phyloP scores from a whole-genome alignment of 441 rosid genomes.

The Euphorbia celastroides region DNA sequence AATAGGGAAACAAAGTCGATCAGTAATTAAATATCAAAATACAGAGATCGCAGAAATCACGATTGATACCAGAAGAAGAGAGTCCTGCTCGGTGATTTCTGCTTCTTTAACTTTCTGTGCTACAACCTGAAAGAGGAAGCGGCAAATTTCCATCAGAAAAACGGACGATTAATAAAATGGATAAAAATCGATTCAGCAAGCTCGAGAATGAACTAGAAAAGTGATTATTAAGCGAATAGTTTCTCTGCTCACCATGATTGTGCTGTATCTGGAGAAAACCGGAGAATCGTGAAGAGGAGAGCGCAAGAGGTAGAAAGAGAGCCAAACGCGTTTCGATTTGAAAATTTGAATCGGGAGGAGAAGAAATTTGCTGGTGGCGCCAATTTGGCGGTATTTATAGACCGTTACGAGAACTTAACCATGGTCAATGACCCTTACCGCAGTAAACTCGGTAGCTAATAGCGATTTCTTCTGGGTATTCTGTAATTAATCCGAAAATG shows the following conservation, averaged over 20 bases:
- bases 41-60: conserved; percentile 7
- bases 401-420: conserved; percentile 19
- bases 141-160: background rate
- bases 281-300: background rate
- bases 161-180: background rate
- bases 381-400: conserved; percentile 17
- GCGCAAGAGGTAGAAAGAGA: conserved; percentile 10
- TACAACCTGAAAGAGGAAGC: conserved; percentile 44
- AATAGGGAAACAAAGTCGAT: background rate
- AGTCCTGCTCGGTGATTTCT: conserved; percentile 94
- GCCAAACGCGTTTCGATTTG: conserved; percentile 13
- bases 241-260: conserved; percentile 47
- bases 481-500: background rate
- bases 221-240: conserved; percentile 7
- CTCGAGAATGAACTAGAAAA: conserved; percentile 4
- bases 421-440: conserved; percentile 18
- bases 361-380: conserved; percentile 21
- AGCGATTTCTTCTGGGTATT: background rate
- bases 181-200: conserved; percentile 4
- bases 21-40: background rate
- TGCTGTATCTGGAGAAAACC: conserved; percentile 14
- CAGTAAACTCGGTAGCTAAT: conserved; percentile 5
- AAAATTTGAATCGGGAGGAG: conserved; percentile 27
- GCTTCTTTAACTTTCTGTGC: conserved; percentile 84
- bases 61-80: conserved; percentile 74